Base-by-base conservation (phyloP, 2,329 filamentous ascomycete species). In the Colletotrichum aenigma region DNA sequence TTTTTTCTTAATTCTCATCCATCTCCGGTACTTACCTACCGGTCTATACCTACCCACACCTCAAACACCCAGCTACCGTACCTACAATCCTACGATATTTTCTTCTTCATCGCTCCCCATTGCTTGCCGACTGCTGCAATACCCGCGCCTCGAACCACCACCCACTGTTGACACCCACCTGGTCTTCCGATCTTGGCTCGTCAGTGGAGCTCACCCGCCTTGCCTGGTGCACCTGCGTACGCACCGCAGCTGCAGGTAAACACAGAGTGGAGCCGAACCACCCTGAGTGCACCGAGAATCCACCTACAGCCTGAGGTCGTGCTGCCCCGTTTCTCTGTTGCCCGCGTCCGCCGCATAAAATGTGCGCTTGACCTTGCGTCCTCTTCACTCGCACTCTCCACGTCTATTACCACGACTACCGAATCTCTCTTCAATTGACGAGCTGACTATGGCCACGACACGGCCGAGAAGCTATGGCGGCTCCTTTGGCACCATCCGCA, bases 401-500 rank as follows among this genome's bases (percentile, higher is more conserved):
- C 70, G 65, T n/a, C 61, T 24, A 34, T 62, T 75, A 30, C 55
- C 48, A 73, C 70, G 64, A 75, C 52, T 61, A 24, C 61, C 61
- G 60, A 30, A 32, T 36, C 32, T 30, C n/a, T 62, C 24, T 43
- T 48, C 56, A 66, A 75, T 71, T 62, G 66, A 70, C 52, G 71
- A 74, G 70, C 52, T 55, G 65, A 77, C 55, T 66, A 76, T 76
- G 74, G 65, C 77, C 58, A 75, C 77, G 34, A 69, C 48, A 74
- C 77, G 66, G 66, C 75, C 64, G 70, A 66, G 55, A 52, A 72
- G 77, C 58, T 64, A 77, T 48, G 69, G 77, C 65, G 78, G 80
- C 81, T 83, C 84, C 77, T 84, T 87, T 75, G 83, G 83, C 77
- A 83, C 84, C 76, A 79, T 86, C 66, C 87, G 89, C 77, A 86